Percentiles rank a stretch among this genome's conserved stretches.
Evolutionary conservation across 257 asterid species (phyloP).

Genomic region (Solanum chaucha): DNA sequence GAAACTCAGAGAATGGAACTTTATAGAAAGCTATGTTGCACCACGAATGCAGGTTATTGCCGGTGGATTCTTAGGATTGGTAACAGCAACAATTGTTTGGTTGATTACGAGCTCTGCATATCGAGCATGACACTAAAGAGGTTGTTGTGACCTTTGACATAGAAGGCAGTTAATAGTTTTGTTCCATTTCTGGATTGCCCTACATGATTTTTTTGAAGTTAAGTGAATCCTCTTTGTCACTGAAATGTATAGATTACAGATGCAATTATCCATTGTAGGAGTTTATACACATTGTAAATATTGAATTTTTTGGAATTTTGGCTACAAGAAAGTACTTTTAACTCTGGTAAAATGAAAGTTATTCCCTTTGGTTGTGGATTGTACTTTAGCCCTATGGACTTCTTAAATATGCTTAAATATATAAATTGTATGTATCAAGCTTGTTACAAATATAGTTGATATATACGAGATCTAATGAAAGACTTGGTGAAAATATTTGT

Average conservation of each 20-base stretch:
- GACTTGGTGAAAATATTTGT: background rate
- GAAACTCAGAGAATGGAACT: background rate
- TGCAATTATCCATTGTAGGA: background rate
- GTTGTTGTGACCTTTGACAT: background rate
- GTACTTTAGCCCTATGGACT: background rate
- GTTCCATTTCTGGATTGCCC: background rate
- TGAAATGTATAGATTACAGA: background rate
- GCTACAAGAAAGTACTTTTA: background rate
- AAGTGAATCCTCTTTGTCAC: background rate
- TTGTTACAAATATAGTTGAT: background rate
- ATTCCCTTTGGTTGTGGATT: background rate
- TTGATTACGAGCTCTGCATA: slow-evolving; percentile 20
- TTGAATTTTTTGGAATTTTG: background rate
- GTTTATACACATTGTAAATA: background rate
- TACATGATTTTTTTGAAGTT: background rate
- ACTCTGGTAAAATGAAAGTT: background rate
- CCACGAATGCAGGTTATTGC: slow-evolving; percentile 57
- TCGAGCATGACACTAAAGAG: slow-evolving; percentile 18
- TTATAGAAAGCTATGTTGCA: background rate
- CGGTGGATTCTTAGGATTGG: slow-evolving; percentile 59
- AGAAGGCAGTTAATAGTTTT: background rate
- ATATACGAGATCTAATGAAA: background rate
- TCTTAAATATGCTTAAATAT: background rate
- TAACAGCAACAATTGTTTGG: slow-evolving; percentile 34
- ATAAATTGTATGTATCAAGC: background rate